A percentile compares a stretch with the other conserved stretches of the same genome.
Evolutionary conservation across 192 early-diverging fungal genomes (phyloP).

Genomic region (Mortierella alpina): DNA sequence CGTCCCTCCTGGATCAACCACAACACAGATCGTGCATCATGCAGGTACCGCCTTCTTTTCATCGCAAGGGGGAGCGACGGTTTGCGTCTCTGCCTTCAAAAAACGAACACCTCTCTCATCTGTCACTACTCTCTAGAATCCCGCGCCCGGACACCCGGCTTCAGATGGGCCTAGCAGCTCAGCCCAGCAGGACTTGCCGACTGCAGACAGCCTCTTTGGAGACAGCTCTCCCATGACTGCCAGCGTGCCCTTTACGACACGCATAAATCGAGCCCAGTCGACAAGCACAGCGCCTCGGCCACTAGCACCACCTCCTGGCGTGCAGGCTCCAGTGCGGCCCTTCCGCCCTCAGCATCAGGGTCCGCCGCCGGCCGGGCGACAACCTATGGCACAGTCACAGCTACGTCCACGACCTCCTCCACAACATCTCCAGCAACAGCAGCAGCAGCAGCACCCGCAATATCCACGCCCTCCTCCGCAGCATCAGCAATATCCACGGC

Average conservation of each 20-base stretch:
- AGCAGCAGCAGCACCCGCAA: background rate
- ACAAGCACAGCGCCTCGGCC: background rate
- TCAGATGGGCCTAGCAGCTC: background rate
- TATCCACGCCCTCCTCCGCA: background rate
- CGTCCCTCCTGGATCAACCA: too few species aligned
- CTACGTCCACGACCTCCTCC: background rate
- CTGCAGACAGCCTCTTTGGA: constrained; percentile 37
- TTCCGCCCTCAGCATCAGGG: constrained; percentile 1
- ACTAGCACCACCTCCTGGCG: background rate
- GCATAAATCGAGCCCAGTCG: background rate
- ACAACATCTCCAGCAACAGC: constrained; percentile 15
- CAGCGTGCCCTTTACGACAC: background rate
- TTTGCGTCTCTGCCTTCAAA: background rate
- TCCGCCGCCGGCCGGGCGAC: background rate
- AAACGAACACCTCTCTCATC: background rate
- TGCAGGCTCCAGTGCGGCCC: background rate
- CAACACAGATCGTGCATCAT: too few species aligned
- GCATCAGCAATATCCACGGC: constrained; percentile 6
- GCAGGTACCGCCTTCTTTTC: too few species aligned
- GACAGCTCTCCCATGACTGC: background rate
- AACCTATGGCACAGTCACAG: background rate
- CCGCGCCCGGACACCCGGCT: background rate
- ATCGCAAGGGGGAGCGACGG: too few species aligned
- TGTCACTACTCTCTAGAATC: background rate
- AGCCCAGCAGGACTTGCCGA: constrained; percentile 19